Conservation (phyloP, 2,329 filamentous ascomycete genomes). For the Penicillium sp. region DNA sequence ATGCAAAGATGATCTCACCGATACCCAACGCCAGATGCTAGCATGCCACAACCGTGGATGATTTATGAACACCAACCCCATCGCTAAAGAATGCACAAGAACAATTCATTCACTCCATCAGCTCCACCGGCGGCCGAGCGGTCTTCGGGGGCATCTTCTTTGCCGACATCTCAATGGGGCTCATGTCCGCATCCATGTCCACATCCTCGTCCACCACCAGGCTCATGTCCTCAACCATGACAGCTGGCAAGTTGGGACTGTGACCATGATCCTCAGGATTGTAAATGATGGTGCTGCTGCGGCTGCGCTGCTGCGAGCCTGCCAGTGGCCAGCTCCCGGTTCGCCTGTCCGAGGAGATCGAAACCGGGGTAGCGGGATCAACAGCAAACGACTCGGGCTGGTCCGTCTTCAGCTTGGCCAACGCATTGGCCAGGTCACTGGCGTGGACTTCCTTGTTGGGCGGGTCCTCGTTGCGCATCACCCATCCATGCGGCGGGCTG, state of each 20-base stretch:
- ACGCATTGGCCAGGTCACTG: constrained; percentile 57
- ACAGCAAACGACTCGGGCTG: constrained; percentile 15
- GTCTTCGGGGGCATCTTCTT: constrained; percentile 52
- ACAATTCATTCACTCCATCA: constrained; percentile 46
- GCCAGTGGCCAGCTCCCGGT: constrained; percentile 32
- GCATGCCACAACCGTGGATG: constrained; percentile 11
- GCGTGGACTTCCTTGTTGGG: constrained; percentile 66
- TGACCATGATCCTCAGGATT: constrained; percentile 61
- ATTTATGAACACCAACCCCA: constrained; percentile 13
- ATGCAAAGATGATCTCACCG: constrained; percentile 5
- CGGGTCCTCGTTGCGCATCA: constrained; percentile 60
- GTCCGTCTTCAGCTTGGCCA: constrained; percentile 49
- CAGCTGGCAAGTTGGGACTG: constrained; percentile 58
- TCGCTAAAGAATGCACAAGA: constrained; percentile 19
- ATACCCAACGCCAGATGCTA: constrained; percentile 19
- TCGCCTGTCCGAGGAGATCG: constrained; percentile 34
- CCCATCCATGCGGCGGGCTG: constrained; percentile 63
- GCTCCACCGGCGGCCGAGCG: constrained; percentile 54
- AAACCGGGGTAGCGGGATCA: constrained; percentile 38
- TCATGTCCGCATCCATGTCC: constrained; percentile 30
- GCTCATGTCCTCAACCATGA: constrained; percentile 62
- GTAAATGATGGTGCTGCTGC: constrained; percentile 62
- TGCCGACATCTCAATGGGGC: constrained; percentile 43
- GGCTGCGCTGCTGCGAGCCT: constrained; percentile 37
- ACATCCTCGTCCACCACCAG: constrained; percentile 46